Evolutionary conservation across 257 asterid species (phyloP).

Genomic region (Capsicum pubescens): DNA sequence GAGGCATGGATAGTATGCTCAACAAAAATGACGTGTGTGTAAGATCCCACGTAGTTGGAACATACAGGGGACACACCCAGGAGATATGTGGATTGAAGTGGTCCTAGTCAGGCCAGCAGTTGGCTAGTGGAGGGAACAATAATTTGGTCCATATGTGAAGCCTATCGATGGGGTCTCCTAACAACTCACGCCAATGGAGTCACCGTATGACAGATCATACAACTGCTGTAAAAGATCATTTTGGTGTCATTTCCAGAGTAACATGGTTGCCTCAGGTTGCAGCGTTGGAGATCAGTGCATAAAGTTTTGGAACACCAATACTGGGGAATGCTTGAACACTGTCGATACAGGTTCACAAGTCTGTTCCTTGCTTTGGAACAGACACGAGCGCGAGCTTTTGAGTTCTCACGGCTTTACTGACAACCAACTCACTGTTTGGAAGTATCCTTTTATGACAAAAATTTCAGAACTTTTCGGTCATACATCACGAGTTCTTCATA

Average conservation of each 20-base stretch:
- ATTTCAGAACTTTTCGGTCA: constrained; percentile 91
- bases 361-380: constrained; percentile 87
- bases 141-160: constrained; percentile 96
- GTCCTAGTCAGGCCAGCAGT: constrained; percentile 91
- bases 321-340: constrained; percentile 92
- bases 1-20: constrained; percentile 89
- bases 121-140: constrained; percentile 94
- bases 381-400: constrained; percentile 79
- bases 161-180: constrained; percentile 65
- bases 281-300: constrained; percentile 82
- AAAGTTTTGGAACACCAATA: constrained; percentile 91
- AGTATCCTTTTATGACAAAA: constrained; percentile 92
- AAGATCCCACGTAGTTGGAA: constrained; percentile 68
- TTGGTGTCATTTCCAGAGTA: constrained; percentile 95
- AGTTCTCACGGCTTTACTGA: constrained; percentile 86
- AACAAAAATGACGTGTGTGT: constrained; percentile 81
- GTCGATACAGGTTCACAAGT: constrained; percentile 93
- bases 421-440: constrained; percentile 95
- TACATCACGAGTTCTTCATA: constrained; percentile 85
- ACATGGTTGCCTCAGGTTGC: constrained; percentile 83
- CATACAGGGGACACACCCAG: constrained; percentile 80
- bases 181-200: constrained; percentile 59
- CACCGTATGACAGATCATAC: constrained; percentile 91
- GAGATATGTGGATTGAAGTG: constrained; percentile 95
- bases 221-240: constrained; percentile 90